Conservation (phyloP, 306 rosid genomes). For the Clitoria ternatea region DNA sequence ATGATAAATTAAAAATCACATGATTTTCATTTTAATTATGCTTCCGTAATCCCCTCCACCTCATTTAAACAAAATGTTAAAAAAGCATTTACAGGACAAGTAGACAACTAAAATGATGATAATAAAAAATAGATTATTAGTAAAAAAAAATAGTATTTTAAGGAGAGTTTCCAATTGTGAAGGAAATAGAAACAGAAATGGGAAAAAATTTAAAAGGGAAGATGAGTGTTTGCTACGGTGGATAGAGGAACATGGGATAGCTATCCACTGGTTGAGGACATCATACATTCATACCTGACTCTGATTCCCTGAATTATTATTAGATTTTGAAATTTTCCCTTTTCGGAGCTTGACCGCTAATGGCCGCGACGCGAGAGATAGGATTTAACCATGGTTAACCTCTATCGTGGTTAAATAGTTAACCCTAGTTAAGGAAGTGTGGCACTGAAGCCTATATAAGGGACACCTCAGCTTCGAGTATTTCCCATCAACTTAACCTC, state of each 20-base stretch:
- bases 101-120: too few relatives aligned
- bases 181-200: too few relatives aligned
- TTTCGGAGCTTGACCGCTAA: slow-evolving; percentile 20
- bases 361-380: slow-evolving; percentile 14
- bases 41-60: too few relatives aligned
- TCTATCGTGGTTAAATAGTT: background rate
- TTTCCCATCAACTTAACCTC: slow-evolving; percentile 27
- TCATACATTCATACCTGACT: background rate
- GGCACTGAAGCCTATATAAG: slow-evolving; percentile 43
- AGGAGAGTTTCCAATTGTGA: too few relatives aligned
- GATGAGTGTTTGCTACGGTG: background rate
- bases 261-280: background rate
- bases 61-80: too few relatives aligned
- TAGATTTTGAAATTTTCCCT: slow-evolving; percentile 11
- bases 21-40: too few relatives aligned
- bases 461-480: background rate
- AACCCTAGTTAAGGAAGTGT: slow-evolving; percentile 24
- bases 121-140: too few relatives aligned
- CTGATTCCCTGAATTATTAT: background rate
- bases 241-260: background rate
- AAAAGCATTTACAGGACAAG: too few relatives aligned
- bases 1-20: too few relatives aligned
- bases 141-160: too few relatives aligned
- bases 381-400: slow-evolving; percentile 39
- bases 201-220: background rate